Base-by-base conservation (phyloP, 164 flowering plant species). In the Dillenia suffruticosa region DNA sequence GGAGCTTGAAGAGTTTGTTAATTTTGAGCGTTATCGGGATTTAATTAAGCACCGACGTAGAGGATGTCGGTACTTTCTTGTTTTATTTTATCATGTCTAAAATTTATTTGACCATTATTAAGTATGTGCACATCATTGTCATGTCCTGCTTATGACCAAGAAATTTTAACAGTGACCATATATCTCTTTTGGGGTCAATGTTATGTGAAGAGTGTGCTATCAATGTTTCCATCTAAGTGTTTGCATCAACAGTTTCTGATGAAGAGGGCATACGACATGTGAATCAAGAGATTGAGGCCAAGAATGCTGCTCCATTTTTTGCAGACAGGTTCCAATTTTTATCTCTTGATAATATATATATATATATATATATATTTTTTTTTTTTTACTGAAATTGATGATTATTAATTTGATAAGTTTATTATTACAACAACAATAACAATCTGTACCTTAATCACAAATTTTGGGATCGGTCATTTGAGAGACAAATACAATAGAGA, bases 21-120 rank as follows among this genome's bases (percentile, higher is more conserved):
- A 78, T 87, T 93, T 93, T 91, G 96, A 93, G 98, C 97, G 98
- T 83, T 94, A 87, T 77, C 96, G 97, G 97, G 98, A 91, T 89
- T 86, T 91, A 86, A 89, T 93, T 87, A 94, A 94, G 89, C 98
- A 84, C 86, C 98, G 88, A 47, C 98, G 95, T 81, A 91, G 94
- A 91, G 97, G 98, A 94, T 94, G 98, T 91, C 96, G 96, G 98
- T 94, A 94, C 91, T 89, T 90, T 77, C 90, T 88, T 69, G 57
- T 61, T 75, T 76, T 32, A 32, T 32, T 32, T 70, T 61, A 40
- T 61, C 40, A 43, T 73, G 49, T 58, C 52, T 51, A 61, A 10
- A 16, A 44, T 46, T 68, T 70, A 5, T 43, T 57, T 57, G 49
- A 49, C 44, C 51, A 26, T 63, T 53, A 44, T 54, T 58, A 46